These are phyloP conservation scores for Eimeria maxima DNA, from an alignment of 169 alveolate species.

Conservation along the genomic window DNA sequence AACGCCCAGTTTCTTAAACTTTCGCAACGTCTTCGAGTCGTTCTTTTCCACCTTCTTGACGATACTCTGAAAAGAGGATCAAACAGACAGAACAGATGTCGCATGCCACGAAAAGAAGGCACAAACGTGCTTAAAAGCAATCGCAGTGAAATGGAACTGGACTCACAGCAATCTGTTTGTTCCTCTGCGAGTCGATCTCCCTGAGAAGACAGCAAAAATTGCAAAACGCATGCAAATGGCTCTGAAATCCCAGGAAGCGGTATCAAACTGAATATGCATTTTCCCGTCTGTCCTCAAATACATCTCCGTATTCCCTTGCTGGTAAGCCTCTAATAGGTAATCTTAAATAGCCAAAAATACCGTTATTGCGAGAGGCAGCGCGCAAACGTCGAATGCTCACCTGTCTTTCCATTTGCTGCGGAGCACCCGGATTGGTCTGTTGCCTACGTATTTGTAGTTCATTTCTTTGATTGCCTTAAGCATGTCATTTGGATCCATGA, in stretches of 20 bases:
- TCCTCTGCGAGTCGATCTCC: constrained; percentile 82
- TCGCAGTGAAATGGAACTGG: not conserved
- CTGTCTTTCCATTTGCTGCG: constrained; percentile 94
- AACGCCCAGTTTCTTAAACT: constrained; percentile 79
- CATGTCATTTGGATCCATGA: constrained; percentile 93
- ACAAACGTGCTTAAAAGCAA: not conserved
- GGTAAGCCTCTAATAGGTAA: not conserved
- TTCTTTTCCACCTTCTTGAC: constrained; percentile 55
- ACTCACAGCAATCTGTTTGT: constrained; percentile 78
- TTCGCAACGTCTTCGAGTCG: constrained; percentile 77
- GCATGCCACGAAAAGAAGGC: not conserved
- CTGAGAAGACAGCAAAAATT: constrained; percentile 3
- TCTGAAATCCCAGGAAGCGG: not conserved
- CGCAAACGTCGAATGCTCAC: constrained; percentile 14
- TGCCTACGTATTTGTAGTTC: constrained; percentile 96
- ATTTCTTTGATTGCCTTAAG: constrained; percentile 94
- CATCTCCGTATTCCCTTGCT: not conserved
- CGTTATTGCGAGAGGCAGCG: not conserved
- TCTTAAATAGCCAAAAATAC: not conserved
- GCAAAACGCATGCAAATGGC: not conserved
- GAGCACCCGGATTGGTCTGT: constrained; percentile 94
- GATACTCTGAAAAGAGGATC: not conserved
- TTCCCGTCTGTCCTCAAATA: not conserved
- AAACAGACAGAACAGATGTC: not conserved
- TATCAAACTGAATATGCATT: not conserved